Conservation (phyloP, 306 rosid species). For the Gleditsia sinensis region DNA sequence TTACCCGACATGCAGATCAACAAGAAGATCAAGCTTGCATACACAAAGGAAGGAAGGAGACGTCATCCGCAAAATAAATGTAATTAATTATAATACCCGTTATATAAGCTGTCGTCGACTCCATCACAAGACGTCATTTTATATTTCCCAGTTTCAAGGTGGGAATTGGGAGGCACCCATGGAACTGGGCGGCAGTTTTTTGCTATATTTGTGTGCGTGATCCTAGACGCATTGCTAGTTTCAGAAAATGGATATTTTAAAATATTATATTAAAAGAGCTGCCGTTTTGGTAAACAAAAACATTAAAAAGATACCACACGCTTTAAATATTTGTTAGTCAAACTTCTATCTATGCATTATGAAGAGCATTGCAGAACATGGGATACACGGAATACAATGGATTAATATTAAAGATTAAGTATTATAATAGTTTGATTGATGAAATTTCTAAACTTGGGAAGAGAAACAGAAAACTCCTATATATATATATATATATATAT, state of each 20-base stretch:
- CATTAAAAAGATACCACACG: constrained; percentile 3
- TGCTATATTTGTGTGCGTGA: constrained; percentile 8
- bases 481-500: no score
- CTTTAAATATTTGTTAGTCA: background rate
- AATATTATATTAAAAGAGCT: background rate
- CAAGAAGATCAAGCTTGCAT: no score
- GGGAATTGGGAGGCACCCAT: constrained; percentile 36
- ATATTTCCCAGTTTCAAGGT: background rate
- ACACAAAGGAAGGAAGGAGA: no score
- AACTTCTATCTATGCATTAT: no score
- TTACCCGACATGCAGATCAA: no score
- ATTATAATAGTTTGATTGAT: background rate
- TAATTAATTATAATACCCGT: background rate
- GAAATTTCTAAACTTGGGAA: background rate
- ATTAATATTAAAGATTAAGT: background rate
- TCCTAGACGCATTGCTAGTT: constrained; percentile 27
- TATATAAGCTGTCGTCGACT: background rate
- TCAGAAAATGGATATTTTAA: background rate
- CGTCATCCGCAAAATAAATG: background rate
- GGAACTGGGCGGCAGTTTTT: constrained; percentile 7
- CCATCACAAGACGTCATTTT: background rate
- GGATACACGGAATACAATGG: constrained; percentile 20
- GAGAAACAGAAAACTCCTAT: no score
- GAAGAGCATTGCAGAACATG: constrained; percentile 35
- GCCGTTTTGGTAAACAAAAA: background rate